phyloP scores from a whole-genome alignment of 106 monocot species.

The Gastrodia elata region DNA sequence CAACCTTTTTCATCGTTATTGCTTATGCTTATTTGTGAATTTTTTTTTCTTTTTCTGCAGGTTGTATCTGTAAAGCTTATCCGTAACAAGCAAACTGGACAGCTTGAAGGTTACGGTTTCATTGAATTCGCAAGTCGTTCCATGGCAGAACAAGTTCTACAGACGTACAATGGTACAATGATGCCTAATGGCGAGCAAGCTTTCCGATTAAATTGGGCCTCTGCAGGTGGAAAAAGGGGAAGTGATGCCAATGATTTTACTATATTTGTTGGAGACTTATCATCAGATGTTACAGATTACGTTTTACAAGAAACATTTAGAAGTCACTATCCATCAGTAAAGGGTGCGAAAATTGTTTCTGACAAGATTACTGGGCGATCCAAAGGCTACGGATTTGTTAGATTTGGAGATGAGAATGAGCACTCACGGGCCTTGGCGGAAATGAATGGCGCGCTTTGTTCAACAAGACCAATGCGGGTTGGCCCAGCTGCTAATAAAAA shows the following conservation, averaged over 20 bases:
- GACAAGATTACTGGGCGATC: slow-evolving; percentile 70
- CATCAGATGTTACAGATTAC: slow-evolving; percentile 73
- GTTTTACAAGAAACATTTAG: slow-evolving; percentile 65
- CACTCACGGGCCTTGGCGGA: slow-evolving; percentile 75
- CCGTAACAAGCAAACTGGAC: slow-evolving; percentile 61
- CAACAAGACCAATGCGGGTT: slow-evolving; percentile 69
- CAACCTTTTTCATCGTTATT: background rate
- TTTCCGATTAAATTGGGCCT: slow-evolving; percentile 72
- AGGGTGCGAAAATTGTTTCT: slow-evolving; percentile 72
- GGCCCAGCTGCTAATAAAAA: slow-evolving; percentile 71
- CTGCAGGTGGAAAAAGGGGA: slow-evolving; percentile 31
- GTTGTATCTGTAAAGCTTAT: slow-evolving; percentile 54
- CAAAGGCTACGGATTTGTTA: slow-evolving; percentile 92
- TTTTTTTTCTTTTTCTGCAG: slow-evolving; percentile 11
- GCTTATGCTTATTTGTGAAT: background rate
- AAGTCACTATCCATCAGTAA: slow-evolving; percentile 51
- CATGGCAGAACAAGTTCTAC: slow-evolving; percentile 53
- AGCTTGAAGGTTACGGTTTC: slow-evolving; percentile 76
- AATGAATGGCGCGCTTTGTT: slow-evolving; percentile 81
- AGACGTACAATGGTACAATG: slow-evolving; percentile 56
- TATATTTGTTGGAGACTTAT: slow-evolving; percentile 86
- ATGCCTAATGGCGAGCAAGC: slow-evolving; percentile 65
- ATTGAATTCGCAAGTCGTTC: slow-evolving; percentile 53
- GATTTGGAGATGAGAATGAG: slow-evolving; percentile 67
- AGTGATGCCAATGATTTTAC: slow-evolving; percentile 59